phyloP scores from a whole-genome alignment of 805 yeast species.

The Saturnispora quitensis region DNA sequence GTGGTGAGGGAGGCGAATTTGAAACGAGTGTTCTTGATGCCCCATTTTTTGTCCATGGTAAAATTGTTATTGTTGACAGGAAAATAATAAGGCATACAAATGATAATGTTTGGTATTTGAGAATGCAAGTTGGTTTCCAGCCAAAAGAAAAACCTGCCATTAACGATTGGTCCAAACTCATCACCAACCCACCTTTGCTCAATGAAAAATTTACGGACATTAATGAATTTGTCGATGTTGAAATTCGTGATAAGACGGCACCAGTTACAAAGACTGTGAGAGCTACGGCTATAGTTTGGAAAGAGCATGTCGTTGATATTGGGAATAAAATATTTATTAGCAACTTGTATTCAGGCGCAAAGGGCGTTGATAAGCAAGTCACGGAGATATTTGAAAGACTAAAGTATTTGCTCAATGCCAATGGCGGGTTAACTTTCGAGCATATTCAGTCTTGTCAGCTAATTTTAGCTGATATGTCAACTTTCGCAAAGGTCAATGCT shows the following conservation, averaged over 20 bases:
- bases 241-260: too few relatives aligned
- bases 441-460: conserved; percentile 54
- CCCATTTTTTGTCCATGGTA: conserved; percentile 61
- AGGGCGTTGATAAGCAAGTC: conserved; percentile 36
- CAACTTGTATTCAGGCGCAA: conserved; percentile 30
- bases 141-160: conserved; percentile 17
- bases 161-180: conserved; percentile 12
- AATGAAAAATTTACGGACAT: conserved; percentile 30
- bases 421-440: conserved; percentile 28
- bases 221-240: conserved; percentile 1
- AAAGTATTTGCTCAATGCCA: conserved; percentile 23
- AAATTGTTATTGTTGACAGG: conserved; percentile 33
- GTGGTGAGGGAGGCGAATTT: conserved; percentile 99
- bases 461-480: conserved; percentile 51
- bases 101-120: conserved; percentile 66
- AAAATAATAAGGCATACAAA: conserved; percentile 38
- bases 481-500: conserved; percentile 53
- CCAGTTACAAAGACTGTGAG: background rate
- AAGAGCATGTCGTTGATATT: conserved; percentile 13
- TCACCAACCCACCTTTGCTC: conserved; percentile 32
- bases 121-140: conserved; percentile 42
- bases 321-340: conserved; percentile 34
- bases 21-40: conserved; percentile 90
- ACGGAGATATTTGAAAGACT: conserved; percentile 41
- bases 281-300: background rate